Evolutionary conservation across 345 rosid genomes (phyloP), one percentile per base, ranked within the genome.

Genomic region (Geranium brycei): DNA sequence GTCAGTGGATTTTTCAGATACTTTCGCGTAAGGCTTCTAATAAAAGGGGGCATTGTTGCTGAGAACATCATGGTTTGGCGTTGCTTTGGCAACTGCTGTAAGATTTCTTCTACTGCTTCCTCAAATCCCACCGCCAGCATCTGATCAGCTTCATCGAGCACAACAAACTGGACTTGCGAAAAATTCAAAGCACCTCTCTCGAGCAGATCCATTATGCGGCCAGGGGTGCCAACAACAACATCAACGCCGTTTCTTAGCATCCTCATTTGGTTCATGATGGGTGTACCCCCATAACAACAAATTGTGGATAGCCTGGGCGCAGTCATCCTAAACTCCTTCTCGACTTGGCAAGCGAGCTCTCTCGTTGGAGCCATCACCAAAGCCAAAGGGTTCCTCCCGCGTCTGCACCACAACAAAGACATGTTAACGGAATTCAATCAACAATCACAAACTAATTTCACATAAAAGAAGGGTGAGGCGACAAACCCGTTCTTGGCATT

Each of bases 91-190:
- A 95, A 72, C 57, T 66, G 79, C 23, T 78, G 70, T 69, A 95
- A 79, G 62, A 95, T 91, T 6, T 79, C 73, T 69, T 95, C 96
- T 3, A 95, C 91, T 70, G 80, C 99, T 71, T 95, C 99, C 0
- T 86, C 97, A 73, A 95, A 95, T 19, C 97, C 97, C 69, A 95
- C 87, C 17, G 85, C 84, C 76, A 95, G 99, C 99, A 91, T 95
- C 86, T 91, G 96, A 78, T 95, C 99, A 68, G 97, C 95, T 79
- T 95, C 99, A 76, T 95, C 99, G 51, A 95, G 74, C 74, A 95
- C 89, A 58, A 88, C 75, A 77, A 82, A 84, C 79, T 95, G 85
- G 72, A 95, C 86, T 70, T 88, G 92, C 0, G 89, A 79, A 40
- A 95, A 78, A 64, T 76, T 80, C 68, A 95, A 69, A 65, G 95